Evolutionary conservation across 352 stramenopile species (phyloP).

Genomic region (Globisporangium iwayamae): DNA sequence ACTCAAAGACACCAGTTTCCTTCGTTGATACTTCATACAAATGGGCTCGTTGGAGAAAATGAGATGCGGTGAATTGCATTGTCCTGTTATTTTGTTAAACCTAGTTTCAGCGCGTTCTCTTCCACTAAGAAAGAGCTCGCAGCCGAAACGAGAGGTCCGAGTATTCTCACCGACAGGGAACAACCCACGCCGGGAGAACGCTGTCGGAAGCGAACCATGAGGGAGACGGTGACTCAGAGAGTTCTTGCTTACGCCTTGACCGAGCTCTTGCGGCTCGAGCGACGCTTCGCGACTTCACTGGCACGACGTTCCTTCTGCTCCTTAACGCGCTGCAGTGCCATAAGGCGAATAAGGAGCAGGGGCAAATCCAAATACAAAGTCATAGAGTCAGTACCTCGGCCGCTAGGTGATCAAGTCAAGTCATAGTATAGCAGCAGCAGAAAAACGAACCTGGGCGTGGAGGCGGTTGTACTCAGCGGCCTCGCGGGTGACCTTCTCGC

Average conservation of each 20-base stretch:
- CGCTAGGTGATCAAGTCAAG: background rate
- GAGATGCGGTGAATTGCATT: conserved; percentile 22
- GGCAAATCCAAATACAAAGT: conserved; percentile 34
- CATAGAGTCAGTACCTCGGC: conserved; percentile 34
- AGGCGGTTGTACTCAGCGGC: conserved; percentile 97
- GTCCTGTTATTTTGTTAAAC: conserved; percentile 28
- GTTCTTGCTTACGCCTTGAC: conserved; percentile 80
- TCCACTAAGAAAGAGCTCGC: background rate
- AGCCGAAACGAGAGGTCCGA: conserved; percentile 9
- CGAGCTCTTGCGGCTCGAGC: conserved; percentile 95
- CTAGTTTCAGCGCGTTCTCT: conserved; percentile 14
- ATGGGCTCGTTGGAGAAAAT: background rate
- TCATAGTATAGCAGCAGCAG: conserved; percentile 4
- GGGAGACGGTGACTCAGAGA: conserved; percentile 12
- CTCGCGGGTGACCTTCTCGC: conserved; percentile 92
- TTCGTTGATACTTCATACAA: background rate
- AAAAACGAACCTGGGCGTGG: conserved; percentile 84
- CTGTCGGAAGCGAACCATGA: conserved; percentile 7
- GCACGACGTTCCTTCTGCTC: conserved; percentile 97
- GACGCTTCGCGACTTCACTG: conserved; percentile 97
- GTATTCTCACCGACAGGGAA: background rate
- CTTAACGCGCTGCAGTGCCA: conserved; percentile 96
- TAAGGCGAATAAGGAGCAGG: conserved; percentile 92
- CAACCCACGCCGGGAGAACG: conserved; percentile 8
- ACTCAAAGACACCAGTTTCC: background rate